Base-by-base conservation (phyloP, 2,329 filamentous ascomycete species). In the Allantophomopsis lycopodina region DNA sequence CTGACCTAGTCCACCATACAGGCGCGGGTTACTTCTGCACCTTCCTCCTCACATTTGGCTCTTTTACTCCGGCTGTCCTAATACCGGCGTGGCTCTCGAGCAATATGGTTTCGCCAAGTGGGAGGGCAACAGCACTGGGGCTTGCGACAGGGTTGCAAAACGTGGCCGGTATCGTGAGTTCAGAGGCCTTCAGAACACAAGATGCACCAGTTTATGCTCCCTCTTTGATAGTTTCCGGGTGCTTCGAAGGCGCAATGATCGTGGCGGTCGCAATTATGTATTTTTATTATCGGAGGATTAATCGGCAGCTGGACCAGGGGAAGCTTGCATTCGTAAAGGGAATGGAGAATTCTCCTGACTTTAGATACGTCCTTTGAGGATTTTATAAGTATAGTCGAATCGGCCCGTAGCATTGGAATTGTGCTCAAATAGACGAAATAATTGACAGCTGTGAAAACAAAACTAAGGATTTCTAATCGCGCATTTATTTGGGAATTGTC, bases 21-120 rank as follows among this genome's bases (percentile, higher is more conserved):
- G 23, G 5, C 4, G 5, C 18, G 4, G 37, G 37, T 2, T 39
- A 39, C n/a, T 39, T 39, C 31, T 39, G 32, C 32, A 34, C 36
- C 14, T 39, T 39, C 17, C 37, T 44, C 28, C 30, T 45, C 28
- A 45, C 40, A 10, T 42, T 45, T 17, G 41, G 43, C 12, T 37
- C 40, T 5, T 42, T 42, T 32, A 42, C 43, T 4, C 40, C 40
- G 11, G 38, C 36, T 11, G 39, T 34, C 21, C 31, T 42, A 36
- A 36, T 41, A 4, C 41, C 39, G 18, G 39, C 39, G 17, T 42
- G 42, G 42, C 21, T 44, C 15, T 38, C 40, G 11, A 42, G 42
- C 28, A 44, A 44, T n/a, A 40, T 17, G 4, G 13, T 32, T 2
- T 40, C 42, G 4, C 13, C 18, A 10, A 37, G 23, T 23, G 40